Evolutionary conservation across 2,329 filamentous ascomycete species (phyloP).

Genomic region (Diaporthe ampelina): DNA sequence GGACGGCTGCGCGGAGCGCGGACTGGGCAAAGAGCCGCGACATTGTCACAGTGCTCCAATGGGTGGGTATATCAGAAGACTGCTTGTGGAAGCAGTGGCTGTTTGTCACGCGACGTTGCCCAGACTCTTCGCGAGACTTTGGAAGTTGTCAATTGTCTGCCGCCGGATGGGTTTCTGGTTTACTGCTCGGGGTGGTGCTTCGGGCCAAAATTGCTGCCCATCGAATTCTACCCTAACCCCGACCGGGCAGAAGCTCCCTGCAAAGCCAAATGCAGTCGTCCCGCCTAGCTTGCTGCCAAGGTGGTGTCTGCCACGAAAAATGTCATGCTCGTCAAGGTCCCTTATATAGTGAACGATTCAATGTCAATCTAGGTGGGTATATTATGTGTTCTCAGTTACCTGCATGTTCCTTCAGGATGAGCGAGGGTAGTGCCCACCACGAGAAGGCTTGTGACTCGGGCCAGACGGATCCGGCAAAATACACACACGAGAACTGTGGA

Average conservation of each 20-base stretch:
- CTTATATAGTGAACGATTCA: not conserved
- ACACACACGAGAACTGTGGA: not conserved
- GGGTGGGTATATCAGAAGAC: not conserved
- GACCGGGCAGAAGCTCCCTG: not conserved
- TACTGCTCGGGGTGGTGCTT: not conserved
- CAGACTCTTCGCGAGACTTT: not conserved
- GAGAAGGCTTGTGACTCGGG: not conserved
- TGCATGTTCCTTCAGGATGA: not conserved
- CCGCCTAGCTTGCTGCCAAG: not conserved
- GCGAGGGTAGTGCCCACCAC: not conserved
- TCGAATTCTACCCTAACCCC: slow-evolving; percentile 10
- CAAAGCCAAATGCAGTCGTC: not conserved
- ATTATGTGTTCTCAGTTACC: not conserved
- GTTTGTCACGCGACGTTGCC: not conserved
- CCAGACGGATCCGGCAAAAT: not conserved
- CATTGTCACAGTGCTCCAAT: slow-evolving; percentile 32
- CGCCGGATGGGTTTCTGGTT: not conserved
- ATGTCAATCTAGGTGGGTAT: not conserved
- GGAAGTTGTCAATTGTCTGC: not conserved
- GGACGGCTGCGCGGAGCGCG: slow-evolving; percentile 38
- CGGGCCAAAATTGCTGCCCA: not conserved
- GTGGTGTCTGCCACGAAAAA: not conserved
- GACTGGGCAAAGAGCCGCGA: slow-evolving; percentile 39
- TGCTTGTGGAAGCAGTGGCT: not conserved
- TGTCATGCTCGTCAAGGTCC: not conserved